Conservation (phyloP, 2,329 filamentous ascomycete genomes). For the Colletotrichum sp. region DNA sequence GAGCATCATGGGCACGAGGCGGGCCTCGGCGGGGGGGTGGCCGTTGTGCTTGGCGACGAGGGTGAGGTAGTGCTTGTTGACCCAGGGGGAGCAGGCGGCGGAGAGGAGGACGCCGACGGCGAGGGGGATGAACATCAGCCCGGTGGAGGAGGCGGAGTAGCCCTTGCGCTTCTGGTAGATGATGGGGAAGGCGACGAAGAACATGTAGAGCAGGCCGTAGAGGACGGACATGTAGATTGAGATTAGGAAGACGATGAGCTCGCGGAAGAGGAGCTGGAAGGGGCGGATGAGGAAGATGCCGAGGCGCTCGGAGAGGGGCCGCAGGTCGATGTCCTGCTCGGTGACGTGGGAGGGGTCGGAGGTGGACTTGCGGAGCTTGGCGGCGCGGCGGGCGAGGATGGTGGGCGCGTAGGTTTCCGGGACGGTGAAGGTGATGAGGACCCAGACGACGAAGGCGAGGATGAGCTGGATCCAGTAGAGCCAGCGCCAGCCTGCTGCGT, state of each 20-base stretch:
- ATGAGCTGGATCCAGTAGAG: conserved; percentile 89
- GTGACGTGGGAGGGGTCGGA: conserved; percentile 74
- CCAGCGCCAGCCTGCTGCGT: conserved; percentile 79
- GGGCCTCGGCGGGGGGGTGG: conserved; percentile 76
- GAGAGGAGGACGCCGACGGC: conserved; percentile 76
- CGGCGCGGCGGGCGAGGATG: conserved; percentile 73
- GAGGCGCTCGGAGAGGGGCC: conserved; percentile 72
- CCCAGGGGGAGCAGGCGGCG: conserved; percentile 69
- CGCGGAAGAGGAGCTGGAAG: conserved; percentile 83
- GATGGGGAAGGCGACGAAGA: conserved; percentile 73
- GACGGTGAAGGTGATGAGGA: conserved; percentile 84
- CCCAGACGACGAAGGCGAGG: conserved; percentile 70
- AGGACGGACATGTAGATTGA: conserved; percentile 85
- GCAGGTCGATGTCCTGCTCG: conserved; percentile 78
- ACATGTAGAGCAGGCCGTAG: conserved; percentile 78
- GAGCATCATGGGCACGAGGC: conserved; percentile 83
- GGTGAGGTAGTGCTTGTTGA: conserved; percentile 82
- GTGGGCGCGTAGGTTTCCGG: conserved; percentile 88
- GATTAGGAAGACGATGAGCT: conserved; percentile 86
- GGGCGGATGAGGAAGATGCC: conserved; percentile 79
- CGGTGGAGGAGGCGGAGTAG: conserved; percentile 74
- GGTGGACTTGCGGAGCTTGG: conserved; percentile 72
- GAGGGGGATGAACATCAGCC: conserved; percentile 86
- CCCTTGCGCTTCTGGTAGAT: conserved; percentile 83
- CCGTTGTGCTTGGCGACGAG: conserved; percentile 68